phyloP scores from a whole-genome alignment of 352 stramenopile genomes.

The Pythium angustatum region DNA sequence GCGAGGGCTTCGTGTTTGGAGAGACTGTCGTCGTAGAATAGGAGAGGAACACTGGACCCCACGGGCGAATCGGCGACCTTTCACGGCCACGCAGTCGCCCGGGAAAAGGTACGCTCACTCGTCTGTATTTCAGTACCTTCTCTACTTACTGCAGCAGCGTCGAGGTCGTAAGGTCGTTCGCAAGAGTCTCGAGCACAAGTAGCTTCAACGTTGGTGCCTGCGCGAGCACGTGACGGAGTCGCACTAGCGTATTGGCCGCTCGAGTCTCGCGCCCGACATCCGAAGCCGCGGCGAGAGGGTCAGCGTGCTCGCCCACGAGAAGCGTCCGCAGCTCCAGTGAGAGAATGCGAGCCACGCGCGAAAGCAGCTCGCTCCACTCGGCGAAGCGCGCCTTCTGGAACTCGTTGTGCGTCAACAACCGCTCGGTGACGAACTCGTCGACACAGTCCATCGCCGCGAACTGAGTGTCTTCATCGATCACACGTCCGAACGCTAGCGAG shows the following conservation, averaged over 20 bases:
- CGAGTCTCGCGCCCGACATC: constrained; percentile 14
- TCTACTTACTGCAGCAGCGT: constrained; percentile 19
- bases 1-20: background rate
- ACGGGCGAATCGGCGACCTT: constrained; percentile 43
- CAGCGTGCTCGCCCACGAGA: background rate
- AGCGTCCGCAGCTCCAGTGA: constrained; percentile 8
- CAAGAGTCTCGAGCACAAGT: constrained; percentile 37
- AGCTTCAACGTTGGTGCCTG: constrained; percentile 48
- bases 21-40: no score
- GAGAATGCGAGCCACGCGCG: constrained; percentile 37
- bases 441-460: constrained; percentile 32
- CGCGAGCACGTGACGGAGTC: constrained; percentile 33
- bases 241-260: constrained; percentile 19
- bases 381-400: constrained; percentile 51
- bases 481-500: constrained; percentile 28
- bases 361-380: constrained; percentile 50
- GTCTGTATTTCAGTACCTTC: no score
- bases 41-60: no score
- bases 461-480: background rate
- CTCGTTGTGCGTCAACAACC: constrained; percentile 47
- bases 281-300: background rate
- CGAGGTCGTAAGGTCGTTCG: constrained; percentile 1
- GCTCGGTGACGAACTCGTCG: constrained; percentile 39
- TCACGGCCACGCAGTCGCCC: constrained; percentile 4
- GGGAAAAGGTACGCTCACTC: constrained; percentile 9